phyloP scores from a whole-genome alignment of 2,329 filamentous ascomycete species.

The Elsinoe perseae region DNA sequence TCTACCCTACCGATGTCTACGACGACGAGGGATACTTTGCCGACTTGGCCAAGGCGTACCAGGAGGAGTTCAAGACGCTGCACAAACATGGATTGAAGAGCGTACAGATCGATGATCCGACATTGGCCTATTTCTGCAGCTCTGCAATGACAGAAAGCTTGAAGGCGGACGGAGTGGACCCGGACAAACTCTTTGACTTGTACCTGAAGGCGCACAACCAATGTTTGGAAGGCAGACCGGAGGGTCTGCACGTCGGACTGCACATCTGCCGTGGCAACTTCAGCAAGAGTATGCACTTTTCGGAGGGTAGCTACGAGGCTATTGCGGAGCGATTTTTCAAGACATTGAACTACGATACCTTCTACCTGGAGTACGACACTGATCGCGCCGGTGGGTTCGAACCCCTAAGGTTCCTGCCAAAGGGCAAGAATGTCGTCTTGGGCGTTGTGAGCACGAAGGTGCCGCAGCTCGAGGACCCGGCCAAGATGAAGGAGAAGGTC shows the following conservation, averaged over 20 bases:
- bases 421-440: constrained; percentile 34
- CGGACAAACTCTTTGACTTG: constrained; percentile 31
- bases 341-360: constrained; percentile 33
- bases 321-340: constrained; percentile 34
- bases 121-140: constrained; percentile 33
- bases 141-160: constrained; percentile 31
- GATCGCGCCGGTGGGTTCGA: constrained; percentile 33
- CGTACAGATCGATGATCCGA: constrained; percentile 35
- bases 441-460: constrained; percentile 34
- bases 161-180: constrained; percentile 30
- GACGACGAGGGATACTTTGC: constrained; percentile 30
- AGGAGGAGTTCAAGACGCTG: constrained; percentile 32
- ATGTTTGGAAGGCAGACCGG: constrained; percentile 29
- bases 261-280: constrained; percentile 35
- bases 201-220: constrained; percentile 34
- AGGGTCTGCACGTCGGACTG: constrained; percentile 32
- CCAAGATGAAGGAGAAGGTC: constrained; percentile 29
- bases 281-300: constrained; percentile 34
- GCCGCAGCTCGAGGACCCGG: constrained; percentile 30
- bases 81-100: constrained; percentile 30
- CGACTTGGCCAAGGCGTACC: constrained; percentile 31
- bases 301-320: constrained; percentile 32
- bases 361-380: constrained; percentile 36
- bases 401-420: constrained; percentile 32
- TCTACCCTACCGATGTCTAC: constrained; percentile 30